phyloP scores from a whole-genome alignment of 495 filamentous ascomycete species.

The Penicillium silybi region DNA sequence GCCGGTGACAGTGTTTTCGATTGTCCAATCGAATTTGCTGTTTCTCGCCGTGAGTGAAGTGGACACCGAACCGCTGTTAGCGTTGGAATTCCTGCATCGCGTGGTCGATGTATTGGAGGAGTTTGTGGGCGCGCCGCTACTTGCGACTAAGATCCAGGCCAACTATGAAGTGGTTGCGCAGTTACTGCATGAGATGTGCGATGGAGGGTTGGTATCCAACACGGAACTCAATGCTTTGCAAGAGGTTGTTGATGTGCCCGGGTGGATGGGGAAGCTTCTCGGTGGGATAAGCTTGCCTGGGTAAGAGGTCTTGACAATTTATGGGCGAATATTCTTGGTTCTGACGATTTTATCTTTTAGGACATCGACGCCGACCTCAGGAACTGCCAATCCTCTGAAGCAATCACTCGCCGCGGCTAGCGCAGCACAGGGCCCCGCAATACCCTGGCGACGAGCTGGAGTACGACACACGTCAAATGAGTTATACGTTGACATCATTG shows the following conservation, averaged over 20 bases:
- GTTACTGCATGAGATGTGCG: slow-evolving; percentile 91
- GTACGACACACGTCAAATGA: slow-evolving; percentile 96
- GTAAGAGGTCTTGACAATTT: slow-evolving; percentile 34
- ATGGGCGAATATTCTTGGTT: neutral
- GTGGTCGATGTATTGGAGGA: slow-evolving; percentile 92
- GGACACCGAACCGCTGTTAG: slow-evolving; percentile 90
- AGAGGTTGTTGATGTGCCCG: slow-evolving; percentile 87
- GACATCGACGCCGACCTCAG: slow-evolving; percentile 42
- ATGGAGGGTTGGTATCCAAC: slow-evolving; percentile 83
- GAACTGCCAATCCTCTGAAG: slow-evolving; percentile 41
- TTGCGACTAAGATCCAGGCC: slow-evolving; percentile 78
- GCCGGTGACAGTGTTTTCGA: slow-evolving; percentile 85
- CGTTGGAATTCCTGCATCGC: slow-evolving; percentile 91
- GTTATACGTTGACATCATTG: slow-evolving; percentile 93
- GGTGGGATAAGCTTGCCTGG: slow-evolving; percentile 78
- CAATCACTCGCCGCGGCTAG: slow-evolving; percentile 41
- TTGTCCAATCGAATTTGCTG: slow-evolving; percentile 79
- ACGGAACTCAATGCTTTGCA: slow-evolving; percentile 91
- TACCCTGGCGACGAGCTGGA: slow-evolving; percentile 87
- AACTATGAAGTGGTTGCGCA: slow-evolving; percentile 95
- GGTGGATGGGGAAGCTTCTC: slow-evolving; percentile 85
- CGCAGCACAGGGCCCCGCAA: slow-evolving; percentile 48
- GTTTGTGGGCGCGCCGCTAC: slow-evolving; percentile 84
- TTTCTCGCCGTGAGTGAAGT: slow-evolving; percentile 78
- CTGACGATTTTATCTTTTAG: slow-evolving; percentile 8